phyloP scores from a whole-genome alignment of 495 filamentous ascomycete genomes.

The Xylaria palmicola region DNA sequence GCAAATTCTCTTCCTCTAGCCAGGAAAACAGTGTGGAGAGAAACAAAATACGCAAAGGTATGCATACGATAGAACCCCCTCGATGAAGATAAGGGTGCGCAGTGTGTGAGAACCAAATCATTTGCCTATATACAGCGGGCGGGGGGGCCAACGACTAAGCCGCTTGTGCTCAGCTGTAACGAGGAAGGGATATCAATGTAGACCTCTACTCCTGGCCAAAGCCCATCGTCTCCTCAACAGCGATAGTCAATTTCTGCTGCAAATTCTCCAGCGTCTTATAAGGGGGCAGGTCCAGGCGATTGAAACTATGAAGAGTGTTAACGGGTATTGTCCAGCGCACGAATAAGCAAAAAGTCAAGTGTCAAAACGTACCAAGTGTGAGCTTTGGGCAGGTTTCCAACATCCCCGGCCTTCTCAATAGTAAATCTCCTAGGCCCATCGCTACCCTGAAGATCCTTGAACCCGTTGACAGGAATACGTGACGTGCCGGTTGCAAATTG shows the following conservation, averaged over 20 bases:
- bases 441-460: slow-evolving; percentile 98
- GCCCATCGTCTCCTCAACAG: slow-evolving; percentile 97
- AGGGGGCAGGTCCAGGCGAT: slow-evolving; percentile 91
- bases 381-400: slow-evolving; percentile 86
- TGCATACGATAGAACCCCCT: no score
- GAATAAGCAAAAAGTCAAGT: slow-evolving; percentile 4
- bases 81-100: neutral
- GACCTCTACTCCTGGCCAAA: slow-evolving; percentile 87
- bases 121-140: slow-evolving; percentile 7
- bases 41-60: neutral
- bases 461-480: slow-evolving; percentile 97
- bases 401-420: slow-evolving; percentile 94
- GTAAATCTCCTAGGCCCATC: slow-evolving; percentile 95
- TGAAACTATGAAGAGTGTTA: slow-evolving; percentile 70
- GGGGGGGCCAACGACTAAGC: neutral
- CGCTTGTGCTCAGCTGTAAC: neutral
- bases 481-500: slow-evolving; percentile 98
- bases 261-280: slow-evolving; percentile 87
- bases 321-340: neutral
- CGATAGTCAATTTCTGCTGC: slow-evolving; percentile 86
- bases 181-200: slow-evolving; percentile 15
- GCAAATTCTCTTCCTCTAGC: neutral
- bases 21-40: neutral
- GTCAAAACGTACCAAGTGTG: slow-evolving; percentile 83
- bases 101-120: neutral